Evolutionary conservation across 208 protist genomes (phyloP), one percentile per base, ranked within the genome.

Genomic region (Leptomonas pyrrhocoris): DNA sequence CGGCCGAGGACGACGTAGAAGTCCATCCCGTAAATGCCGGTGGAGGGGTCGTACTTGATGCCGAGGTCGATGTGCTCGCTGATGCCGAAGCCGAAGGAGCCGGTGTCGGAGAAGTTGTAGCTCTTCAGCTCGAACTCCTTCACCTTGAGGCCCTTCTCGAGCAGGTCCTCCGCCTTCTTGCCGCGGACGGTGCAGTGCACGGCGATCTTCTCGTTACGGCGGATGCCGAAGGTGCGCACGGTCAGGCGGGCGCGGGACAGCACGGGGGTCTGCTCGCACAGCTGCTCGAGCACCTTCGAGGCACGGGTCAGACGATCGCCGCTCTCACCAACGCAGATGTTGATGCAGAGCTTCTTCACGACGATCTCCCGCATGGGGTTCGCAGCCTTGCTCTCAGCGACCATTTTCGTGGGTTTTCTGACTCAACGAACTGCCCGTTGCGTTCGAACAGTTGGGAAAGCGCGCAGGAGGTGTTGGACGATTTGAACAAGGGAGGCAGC

Each of bases 1-100:
- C 99, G 96, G 49, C 89, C 87, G 60, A 99, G 96, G 63, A 99
- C 98, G 68, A 99, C 98, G 90, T 98, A 99, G 84, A 98, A 97
- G 84, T 97, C 93, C 93, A 98, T 97, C 84, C 98, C 97, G 81
- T 98, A 99, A 69, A 99, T 99, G 93, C 99, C 99, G 43, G 98
- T 99, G 68, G 85, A 91, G 75, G 99, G 99, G 83, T 99, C 99
- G 94, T 99, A 99, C 94, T 99, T 99, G 88, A 99, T 96, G 73
- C 99, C 99, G 51, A 99, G 96, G 95, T 99, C 99, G 75, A 99
- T 99, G 97, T 99, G 99, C 93, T 99, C 99, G 71, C 97, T 86
- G 84, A 99, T 99, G 92, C 99, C 99, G 81, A 99, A 99, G 74
- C 99, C 99, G 77, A 99, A 99, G 98, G 97, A 98, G 77, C 99